Conservation (phyloP, 192 early-diverging fungal genomes). For the Coemansia sp. region DNA sequence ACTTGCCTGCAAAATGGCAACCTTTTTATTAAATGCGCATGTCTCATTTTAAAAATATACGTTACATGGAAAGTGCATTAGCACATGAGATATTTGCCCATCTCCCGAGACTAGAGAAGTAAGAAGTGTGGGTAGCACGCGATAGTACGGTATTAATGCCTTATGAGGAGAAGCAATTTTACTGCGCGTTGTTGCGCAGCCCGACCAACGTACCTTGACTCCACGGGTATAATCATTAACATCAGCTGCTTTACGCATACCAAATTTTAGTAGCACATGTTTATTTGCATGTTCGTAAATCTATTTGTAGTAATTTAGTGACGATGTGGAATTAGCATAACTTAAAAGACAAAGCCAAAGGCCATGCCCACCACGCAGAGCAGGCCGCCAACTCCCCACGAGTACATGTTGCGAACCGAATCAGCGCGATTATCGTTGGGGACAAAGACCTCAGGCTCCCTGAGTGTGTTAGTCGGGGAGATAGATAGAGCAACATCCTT, state of each 20-base stretch:
- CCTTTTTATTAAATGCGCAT: background rate
- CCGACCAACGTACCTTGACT: background rate
- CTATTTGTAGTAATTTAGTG: background rate
- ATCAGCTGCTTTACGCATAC: background rate
- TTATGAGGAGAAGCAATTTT: background rate
- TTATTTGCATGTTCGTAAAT: background rate
- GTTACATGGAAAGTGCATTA: slow-evolving; percentile 2
- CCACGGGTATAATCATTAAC: background rate
- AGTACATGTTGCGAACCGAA: slow-evolving; percentile 1
- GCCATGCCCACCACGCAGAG: slow-evolving; percentile 9
- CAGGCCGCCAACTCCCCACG: slow-evolving; percentile 17
- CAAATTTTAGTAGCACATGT: too few species aligned
- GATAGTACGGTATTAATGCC: background rate
- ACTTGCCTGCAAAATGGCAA: background rate
- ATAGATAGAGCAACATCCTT: slow-evolving; percentile 11
- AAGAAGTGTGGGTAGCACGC: background rate
- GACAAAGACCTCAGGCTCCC: slow-evolving; percentile 2
- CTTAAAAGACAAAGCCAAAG: slow-evolving; percentile 21
- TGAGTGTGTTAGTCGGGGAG: background rate
- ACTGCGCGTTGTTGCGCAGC: background rate
- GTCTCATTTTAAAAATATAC: background rate
- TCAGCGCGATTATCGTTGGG: background rate
- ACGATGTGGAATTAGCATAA: background rate
- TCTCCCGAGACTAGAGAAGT: background rate
- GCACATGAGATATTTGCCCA: background rate